Conservation (phyloP, 2,329 filamentous ascomycete genomes). For the Parastagonospora avenae region DNA sequence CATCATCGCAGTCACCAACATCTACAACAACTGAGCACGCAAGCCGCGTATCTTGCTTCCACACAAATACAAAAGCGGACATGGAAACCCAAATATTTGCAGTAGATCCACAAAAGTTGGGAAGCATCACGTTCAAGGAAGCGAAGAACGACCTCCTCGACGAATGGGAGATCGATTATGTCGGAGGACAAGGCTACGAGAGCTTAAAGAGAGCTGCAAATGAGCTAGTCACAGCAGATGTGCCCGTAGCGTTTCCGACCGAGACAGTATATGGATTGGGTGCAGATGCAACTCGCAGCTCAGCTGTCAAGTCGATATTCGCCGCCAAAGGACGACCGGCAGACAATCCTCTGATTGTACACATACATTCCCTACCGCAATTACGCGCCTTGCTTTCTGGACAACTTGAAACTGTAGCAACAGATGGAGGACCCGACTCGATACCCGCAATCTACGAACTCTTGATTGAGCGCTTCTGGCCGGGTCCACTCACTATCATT, state of each 20-base stretch:
- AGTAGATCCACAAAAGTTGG: constrained; percentile 49
- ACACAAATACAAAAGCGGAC: constrained; percentile 5
- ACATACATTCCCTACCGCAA: constrained; percentile 82
- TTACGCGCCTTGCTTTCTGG: constrained; percentile 64
- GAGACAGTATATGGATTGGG: constrained; percentile 97
- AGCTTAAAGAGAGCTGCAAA: constrained; percentile 69
- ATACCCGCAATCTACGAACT: constrained; percentile 79
- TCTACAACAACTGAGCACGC: too few relatives aligned
- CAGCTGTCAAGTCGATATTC: constrained; percentile 89
- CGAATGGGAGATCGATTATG: constrained; percentile 42
- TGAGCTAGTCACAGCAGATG: constrained; percentile 67
- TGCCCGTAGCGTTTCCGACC: constrained; percentile 92
- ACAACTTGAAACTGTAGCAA: constrained; percentile 17
- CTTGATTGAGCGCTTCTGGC: constrained; percentile 87
- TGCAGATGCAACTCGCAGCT: constrained; percentile 88
- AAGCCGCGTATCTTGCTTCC: neutral
- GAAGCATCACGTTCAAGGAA: constrained; percentile 39
- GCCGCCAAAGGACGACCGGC: constrained; percentile 85
- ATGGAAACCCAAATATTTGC: constrained; percentile 49
- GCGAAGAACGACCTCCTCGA: constrained; percentile 41
- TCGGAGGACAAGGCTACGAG: constrained; percentile 51
- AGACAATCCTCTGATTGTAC: constrained; percentile 95
- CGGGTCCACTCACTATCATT: constrained; percentile 89
- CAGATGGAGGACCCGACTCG: constrained; percentile 37
- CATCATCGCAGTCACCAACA: constrained; percentile 1